Base-by-base conservation (phyloP, 352 stramenopile species). In the Phytophthora litchii region DNA sequence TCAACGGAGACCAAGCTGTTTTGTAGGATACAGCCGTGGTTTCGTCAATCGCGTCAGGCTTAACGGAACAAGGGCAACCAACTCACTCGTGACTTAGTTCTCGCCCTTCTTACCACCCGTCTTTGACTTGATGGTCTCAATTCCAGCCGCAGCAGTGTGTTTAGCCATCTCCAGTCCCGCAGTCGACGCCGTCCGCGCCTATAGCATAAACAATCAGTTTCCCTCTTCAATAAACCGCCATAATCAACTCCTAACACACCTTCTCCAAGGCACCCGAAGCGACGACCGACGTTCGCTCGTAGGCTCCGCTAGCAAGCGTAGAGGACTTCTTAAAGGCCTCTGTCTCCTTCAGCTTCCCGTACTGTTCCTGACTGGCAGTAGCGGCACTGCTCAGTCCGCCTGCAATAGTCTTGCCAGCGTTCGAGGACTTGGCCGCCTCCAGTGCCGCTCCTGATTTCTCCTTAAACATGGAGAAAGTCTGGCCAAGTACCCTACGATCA, bases 281-380 rank as follows among this genome's bases (percentile, higher is more conserved):
- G 20, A 89, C 84, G 8, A 83, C 31, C 8, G 81, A 84, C 48
- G 78, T 88, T 49, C 82, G 71, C 54, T 90, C 80, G 45, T 83
- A 83, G 23, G 70, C 69, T 14, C 70, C 70, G 46, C 76, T 86
- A 11, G 83, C 83, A 7, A 88, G 67, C 20, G 59, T 79, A 10
- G 80, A 84, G 16, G 80, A 88, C 62, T 88, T 91, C 67, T 95
- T 95, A 75, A 88, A 95, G 25, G 84, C 83, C 6, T 91, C 86
- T 23, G 86, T 89, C 49, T 90, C 84, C 64, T 91, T 91, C 3
- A 95, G 68, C 69, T 92, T 93, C 55, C 59, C 78, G 31, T 92
- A 83, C 64, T 86, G 75, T 64, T 92, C 83, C 48, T 86, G 90
- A 13, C 80, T 74, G 16, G 76, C 83, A 2, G 67, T 74, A 3